Evolutionary conservation across 73 alveolate species (phyloP), one percentile per base, ranked within the genome.

Genomic region (Durusdinium trenchii): DNA sequence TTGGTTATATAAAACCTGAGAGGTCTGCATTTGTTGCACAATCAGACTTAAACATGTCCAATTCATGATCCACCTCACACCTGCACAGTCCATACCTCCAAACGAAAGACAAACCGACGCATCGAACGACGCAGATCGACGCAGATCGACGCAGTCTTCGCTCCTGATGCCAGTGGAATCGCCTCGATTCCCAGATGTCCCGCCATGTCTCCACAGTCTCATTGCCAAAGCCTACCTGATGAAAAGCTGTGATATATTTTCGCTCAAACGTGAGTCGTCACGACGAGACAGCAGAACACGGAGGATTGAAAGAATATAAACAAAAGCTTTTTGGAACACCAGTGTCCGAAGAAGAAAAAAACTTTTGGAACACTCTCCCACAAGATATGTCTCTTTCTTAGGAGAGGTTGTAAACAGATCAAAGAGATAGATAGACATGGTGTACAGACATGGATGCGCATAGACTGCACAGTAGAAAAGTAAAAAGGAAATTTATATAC

Each of bases 111-210:
- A 60, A 60, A 23, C n/a, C n/a, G n/a, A n/a, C n/a, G n/a, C n/a
- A n/a, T n/a, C n/a, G n/a, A n/a, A n/a, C n/a, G n/a, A n/a, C n/a
- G n/a, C n/a, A n/a, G n/a, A n/a, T n/a, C n/a, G n/a, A n/a, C n/a
- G n/a, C n/a, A n/a, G n/a, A n/a, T n/a, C n/a, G n/a, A n/a, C n/a
- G n/a, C n/a, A n/a, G 69, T 60, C 4, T 16, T 32, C 48, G 26
- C 84, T 9, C 84, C 84, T 73, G 84, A 10, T 9, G 26, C 84
- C n/a, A 36, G 20, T 73, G 54, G 40, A 73, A 73, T 20, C 84
- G 84, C 84, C 84, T 14, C 7, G 84, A 73, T 26, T 48, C 36
- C 84, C 50, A 73, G 52, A 73, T 73, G 84, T 73, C 84, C 5
- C 2, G 35, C 30, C 50, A 20, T 12, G 6, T n/a, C 36, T 7